These are phyloP conservation scores for Drechslera avenae DNA, from an alignment of 2,329 filamentous ascomycete species.

Conservation along the genomic window DNA sequence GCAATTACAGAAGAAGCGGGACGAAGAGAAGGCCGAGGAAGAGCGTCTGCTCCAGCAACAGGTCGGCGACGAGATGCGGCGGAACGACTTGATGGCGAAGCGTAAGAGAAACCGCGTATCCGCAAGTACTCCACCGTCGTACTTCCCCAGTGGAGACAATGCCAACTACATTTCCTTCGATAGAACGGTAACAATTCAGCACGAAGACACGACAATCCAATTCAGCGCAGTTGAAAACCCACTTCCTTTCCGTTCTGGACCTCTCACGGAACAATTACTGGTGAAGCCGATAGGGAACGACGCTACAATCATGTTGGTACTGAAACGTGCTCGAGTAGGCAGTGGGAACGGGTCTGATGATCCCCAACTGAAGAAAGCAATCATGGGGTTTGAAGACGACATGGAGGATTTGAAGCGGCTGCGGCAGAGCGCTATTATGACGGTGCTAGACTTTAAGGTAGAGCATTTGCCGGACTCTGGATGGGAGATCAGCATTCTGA, in stretches of 20 bases:
- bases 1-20: slow-evolving; percentile 47
- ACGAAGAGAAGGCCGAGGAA: slow-evolving; percentile 65
- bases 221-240: slow-evolving; percentile 74
- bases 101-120: slow-evolving; percentile 60
- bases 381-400: slow-evolving; percentile 76
- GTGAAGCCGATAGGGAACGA: slow-evolving; percentile 69
- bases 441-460: slow-evolving; percentile 83
- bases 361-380: slow-evolving; percentile 73
- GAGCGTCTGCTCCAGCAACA: slow-evolving; percentile 72
- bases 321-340: slow-evolving; percentile 57
- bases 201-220: slow-evolving; percentile 64
- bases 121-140: slow-evolving; percentile 39
- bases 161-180: slow-evolving; percentile 65
- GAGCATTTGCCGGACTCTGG: slow-evolving; percentile 52
- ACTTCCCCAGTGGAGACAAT: slow-evolving; percentile 47
- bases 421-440: slow-evolving; percentile 76
- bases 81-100: slow-evolving; percentile 64
- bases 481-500: slow-evolving; percentile 78
- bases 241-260: slow-evolving; percentile 67
- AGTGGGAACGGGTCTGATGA: slow-evolving; percentile 64
- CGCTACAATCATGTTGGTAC: slow-evolving; percentile 61
- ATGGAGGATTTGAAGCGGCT: slow-evolving; percentile 77
- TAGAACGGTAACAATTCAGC: slow-evolving; percentile 66
- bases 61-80: slow-evolving; percentile 74
- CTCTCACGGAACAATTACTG: slow-evolving; percentile 70